Evolutionary conservation across 495 filamentous ascomycete genomes (phyloP).

Genomic region (Penicillium nucicola): DNA sequence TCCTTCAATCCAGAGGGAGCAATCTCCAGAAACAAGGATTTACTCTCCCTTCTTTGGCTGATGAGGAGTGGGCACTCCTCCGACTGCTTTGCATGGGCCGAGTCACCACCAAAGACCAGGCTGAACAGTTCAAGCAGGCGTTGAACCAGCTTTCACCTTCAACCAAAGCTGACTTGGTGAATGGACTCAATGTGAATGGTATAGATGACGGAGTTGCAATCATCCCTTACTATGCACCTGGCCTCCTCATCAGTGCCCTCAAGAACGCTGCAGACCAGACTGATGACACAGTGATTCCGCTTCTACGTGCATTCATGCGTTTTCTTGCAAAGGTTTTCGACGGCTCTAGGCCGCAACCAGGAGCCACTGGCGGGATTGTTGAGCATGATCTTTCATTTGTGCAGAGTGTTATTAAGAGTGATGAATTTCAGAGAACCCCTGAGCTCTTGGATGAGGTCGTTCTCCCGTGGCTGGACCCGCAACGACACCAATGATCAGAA

Average conservation of each 20-base stretch:
- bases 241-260: conserved; percentile 10
- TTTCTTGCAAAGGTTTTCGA: conserved; percentile 17
- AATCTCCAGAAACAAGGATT: not conserved
- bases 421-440: conserved; percentile 9
- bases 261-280: not conserved
- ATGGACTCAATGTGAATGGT: conserved; percentile 24
- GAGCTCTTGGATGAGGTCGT: conserved; percentile 8
- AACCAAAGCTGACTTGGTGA: conserved; percentile 5
- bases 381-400: conserved; percentile 18
- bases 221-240: conserved; percentile 23
- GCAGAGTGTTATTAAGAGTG: conserved; percentile 9
- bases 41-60: not conserved
- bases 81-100: conserved; percentile 23
- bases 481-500: no score
- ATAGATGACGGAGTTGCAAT: conserved; percentile 17
- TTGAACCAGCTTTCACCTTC: conserved; percentile 6
- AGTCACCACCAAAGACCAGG: conserved; percentile 8
- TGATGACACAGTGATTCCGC: not conserved
- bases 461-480: not conserved
- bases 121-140: conserved; percentile 12
- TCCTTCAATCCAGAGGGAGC: not conserved
- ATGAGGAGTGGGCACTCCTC: conserved; percentile 13
- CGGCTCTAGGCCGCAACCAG: conserved; percentile 2
- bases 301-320: conserved; percentile 10
- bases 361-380: conserved; percentile 3